Conservation (phyloP, 2,329 filamentous ascomycete species). For the Raffaelea ambrosiae region DNA sequence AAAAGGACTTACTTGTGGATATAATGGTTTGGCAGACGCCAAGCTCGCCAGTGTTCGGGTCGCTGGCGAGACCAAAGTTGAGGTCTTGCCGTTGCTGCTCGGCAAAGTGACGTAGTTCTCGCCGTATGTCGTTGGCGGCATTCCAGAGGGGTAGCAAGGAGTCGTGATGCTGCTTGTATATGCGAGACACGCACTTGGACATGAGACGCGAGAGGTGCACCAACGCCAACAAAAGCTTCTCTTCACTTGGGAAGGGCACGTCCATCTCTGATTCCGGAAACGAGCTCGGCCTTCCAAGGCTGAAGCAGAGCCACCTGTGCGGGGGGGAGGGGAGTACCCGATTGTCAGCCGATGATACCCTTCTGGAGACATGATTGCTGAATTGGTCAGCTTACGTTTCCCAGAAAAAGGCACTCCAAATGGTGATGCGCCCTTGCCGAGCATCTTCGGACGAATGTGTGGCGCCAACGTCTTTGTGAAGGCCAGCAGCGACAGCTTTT, state of each 20-base stretch:
- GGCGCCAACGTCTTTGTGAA: constrained; percentile 12
- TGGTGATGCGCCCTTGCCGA: constrained; percentile 10
- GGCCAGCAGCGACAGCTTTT: constrained; percentile 11
- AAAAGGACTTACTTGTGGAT: constrained; percentile 7
- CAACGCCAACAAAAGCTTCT: constrained; percentile 10
- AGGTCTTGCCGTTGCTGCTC: constrained; percentile 8
- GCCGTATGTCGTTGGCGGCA: constrained; percentile 11
- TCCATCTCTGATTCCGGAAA: constrained; percentile 12
- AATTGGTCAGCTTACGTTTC: constrained; percentile 9
- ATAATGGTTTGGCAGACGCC: constrained; percentile 13
- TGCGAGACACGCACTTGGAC: constrained; percentile 9
- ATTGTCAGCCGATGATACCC: too few species aligned
- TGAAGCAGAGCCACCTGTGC: constrained; percentile 13
- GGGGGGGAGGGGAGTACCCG: too few species aligned
- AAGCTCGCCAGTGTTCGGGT: constrained; percentile 7
- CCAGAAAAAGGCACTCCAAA: constrained; percentile 13
- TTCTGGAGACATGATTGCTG: too few species aligned
- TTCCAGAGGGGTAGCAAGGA: constrained; percentile 13
- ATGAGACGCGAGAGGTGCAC: constrained; percentile 11
- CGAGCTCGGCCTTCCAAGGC: constrained; percentile 10
- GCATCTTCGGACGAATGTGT: constrained; percentile 2
- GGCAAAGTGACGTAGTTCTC: constrained; percentile 11
- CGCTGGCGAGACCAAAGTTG: constrained; percentile 8
- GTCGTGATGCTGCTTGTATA: constrained; percentile 12
- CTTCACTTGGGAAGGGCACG: constrained; percentile 11